phyloP scores from a whole-genome alignment of 192 early-diverging fungal genomes.

The Diversispora epigaea region DNA sequence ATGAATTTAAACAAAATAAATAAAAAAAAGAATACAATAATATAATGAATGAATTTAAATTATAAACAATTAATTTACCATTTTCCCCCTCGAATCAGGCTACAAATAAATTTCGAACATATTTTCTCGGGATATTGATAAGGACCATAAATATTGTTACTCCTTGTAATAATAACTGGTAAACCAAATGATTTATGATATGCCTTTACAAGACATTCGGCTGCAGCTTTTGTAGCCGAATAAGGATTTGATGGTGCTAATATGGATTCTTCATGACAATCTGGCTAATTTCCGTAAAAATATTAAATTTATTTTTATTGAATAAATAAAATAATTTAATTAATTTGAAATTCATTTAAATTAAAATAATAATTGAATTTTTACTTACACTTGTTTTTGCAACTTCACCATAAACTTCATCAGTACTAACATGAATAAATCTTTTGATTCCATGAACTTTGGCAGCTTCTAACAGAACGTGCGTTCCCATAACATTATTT shows the following conservation, averaged over 20 bases:
- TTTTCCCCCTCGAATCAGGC: conserved; percentile 53
- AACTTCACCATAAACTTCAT: conserved; percentile 83
- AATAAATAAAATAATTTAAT: no score
- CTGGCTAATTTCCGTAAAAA: conserved; percentile 43
- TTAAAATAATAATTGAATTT: not conserved
- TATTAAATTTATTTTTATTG: no score
- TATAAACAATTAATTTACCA: conserved; percentile 37
- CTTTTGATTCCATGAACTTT: conserved; percentile 49
- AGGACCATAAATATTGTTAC: conserved; percentile 81
- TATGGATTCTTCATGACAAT: conserved; percentile 60
- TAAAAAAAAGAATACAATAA: not conserved
- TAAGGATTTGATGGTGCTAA: conserved; percentile 78
- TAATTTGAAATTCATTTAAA: not conserved
- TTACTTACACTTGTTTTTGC: conserved; percentile 46
- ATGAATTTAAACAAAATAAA: not conserved
- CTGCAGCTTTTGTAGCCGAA: conserved; percentile 84
- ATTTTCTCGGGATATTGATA: conserved; percentile 85
- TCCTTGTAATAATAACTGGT: conserved; percentile 76
- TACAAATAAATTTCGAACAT: conserved; percentile 79
- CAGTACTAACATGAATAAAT: conserved; percentile 79
- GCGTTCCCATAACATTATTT: conserved; percentile 81
- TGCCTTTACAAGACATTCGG: conserved; percentile 72
- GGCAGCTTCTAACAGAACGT: conserved; percentile 75
- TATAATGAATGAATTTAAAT: not conserved
- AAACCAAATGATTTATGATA: conserved; percentile 76